phyloP scores from a whole-genome alignment of 2,329 filamentous ascomycete genomes.

The Stagonosporopsis tanaceti region DNA sequence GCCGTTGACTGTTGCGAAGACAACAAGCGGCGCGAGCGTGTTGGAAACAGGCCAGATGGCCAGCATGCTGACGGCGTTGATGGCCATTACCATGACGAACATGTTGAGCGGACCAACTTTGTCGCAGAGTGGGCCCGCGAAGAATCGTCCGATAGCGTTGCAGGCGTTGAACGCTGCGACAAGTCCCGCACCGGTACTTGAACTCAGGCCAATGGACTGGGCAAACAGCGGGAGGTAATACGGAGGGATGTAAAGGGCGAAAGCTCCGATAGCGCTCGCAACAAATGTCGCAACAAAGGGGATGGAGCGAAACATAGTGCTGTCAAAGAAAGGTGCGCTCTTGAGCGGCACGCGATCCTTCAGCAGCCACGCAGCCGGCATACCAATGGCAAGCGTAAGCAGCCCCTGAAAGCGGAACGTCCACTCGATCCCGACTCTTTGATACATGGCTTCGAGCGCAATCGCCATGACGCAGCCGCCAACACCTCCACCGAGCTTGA shows the following conservation, averaged over 20 bases:
- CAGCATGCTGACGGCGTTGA: conserved; percentile 40
- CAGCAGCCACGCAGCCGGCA: conserved; percentile 35
- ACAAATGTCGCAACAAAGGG: conserved; percentile 32
- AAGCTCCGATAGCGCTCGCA: conserved; percentile 33
- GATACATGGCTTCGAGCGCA: conserved; percentile 34
- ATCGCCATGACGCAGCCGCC: conserved; percentile 36
- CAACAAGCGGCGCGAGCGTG: conserved; percentile 31
- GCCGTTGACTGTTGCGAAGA: conserved; percentile 39
- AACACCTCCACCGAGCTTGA: conserved; percentile 40
- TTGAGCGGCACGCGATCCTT: conserved; percentile 33
- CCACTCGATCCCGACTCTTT: conserved; percentile 36
- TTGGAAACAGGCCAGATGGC: conserved; percentile 41
- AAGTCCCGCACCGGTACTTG: conserved; percentile 32
- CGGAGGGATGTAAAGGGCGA: conserved; percentile 39
- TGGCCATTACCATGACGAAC: conserved; percentile 35
- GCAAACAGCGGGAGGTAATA: conserved; percentile 40
- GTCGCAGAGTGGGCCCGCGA: conserved; percentile 37
- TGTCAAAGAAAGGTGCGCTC: conserved; percentile 33
- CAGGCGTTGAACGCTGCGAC: conserved; percentile 40
- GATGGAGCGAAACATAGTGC: conserved; percentile 33
- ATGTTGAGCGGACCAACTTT: conserved; percentile 42
- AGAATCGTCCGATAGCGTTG: conserved; percentile 37
- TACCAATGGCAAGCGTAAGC: conserved; percentile 30
- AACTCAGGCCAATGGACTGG: conserved; percentile 32
- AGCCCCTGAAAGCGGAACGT: conserved; percentile 38